Base-by-base conservation (phyloP, 192 early-diverging fungal genomes). In the Gonapodya sp. region DNA sequence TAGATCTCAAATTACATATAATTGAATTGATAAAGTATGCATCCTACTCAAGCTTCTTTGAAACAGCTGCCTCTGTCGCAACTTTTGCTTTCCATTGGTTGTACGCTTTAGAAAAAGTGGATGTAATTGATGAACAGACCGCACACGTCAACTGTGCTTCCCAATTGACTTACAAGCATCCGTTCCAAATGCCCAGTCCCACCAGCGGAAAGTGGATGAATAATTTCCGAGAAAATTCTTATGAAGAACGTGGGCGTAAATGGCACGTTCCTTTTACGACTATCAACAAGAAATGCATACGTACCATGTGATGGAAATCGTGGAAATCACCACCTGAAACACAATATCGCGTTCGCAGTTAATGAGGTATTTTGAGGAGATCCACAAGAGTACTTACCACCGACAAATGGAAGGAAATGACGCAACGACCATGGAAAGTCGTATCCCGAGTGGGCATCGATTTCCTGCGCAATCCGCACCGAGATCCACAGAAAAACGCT, bases 341-440 rank as follows among this genome's bases (percentile, higher is more conserved):
- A n/a, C n/a, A n/a, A n/a, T n/a, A n/a, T n/a, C n/a, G n/a, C n/a
- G n/a, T n/a, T n/a, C n/a, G 46, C 24, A 64, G 46, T 16, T 8
- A 64, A 24, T 24, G 24, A 64, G 24, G 46, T 24, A 64, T 64
- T 8, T 64, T 64, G 8, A 24, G 8, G 46, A 64, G 46, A 24
- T 8, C 46, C 46, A 8, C 46, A 64, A 64, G 8, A 64, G 46
- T 64, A 64, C 46, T 64, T 24, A 64, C 46, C 46, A 64, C 46
- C 46, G 24, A 64, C 46, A 85, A 96, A 93, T 30, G 94, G 94
- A 46, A 96, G 31, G 36, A 89, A 92, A 88, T 95, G 89, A 82
- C 92, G 93, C 82, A 96, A 87, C 34, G 93, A 94, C 96, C 96
- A 97, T 35, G 96, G 96, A 82, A 97, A 98, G 82, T 96, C 94